Conservation (phyloP, 441 rosid species). For the Hura crepitans region DNA sequence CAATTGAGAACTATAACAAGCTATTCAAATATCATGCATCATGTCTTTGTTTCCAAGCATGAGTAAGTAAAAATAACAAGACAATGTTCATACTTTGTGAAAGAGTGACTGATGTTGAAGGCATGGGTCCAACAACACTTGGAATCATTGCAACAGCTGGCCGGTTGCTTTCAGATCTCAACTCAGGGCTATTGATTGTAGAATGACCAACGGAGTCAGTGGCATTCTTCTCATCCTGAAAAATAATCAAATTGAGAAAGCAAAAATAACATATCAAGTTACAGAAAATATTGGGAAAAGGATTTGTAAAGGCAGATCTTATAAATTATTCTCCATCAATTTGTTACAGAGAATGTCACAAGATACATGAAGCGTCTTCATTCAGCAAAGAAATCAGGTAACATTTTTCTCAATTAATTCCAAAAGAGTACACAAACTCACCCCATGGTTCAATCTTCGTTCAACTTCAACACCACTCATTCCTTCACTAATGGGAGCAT, state of each 20-base stretch:
- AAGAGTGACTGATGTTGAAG: constrained; percentile 38
- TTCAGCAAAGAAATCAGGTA: constrained; percentile 12
- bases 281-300: not conserved
- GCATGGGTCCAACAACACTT: constrained; percentile 34
- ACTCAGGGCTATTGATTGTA: constrained; percentile 36
- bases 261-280: constrained; percentile 9
- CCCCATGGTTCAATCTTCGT: constrained; percentile 57
- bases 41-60: constrained; percentile 13
- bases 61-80: not conserved
- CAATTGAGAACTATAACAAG: constrained; percentile 11
- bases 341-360: not conserved
- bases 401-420: constrained; percentile 15
- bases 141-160: constrained; percentile 41
- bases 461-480: constrained; percentile 79
- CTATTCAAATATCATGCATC: not conserved
- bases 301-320: not conserved
- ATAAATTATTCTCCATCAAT: not conserved
- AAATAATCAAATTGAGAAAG: constrained; percentile 18
- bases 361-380: not conserved
- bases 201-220: constrained; percentile 37
- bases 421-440: constrained; percentile 30
- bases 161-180: constrained; percentile 51
- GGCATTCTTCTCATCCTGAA: constrained; percentile 49
- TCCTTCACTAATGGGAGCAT: constrained; percentile 64
- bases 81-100: constrained; percentile 48